Base-by-base conservation (phyloP, 208 protist species). In the Leishmania amazonensis region DNA sequence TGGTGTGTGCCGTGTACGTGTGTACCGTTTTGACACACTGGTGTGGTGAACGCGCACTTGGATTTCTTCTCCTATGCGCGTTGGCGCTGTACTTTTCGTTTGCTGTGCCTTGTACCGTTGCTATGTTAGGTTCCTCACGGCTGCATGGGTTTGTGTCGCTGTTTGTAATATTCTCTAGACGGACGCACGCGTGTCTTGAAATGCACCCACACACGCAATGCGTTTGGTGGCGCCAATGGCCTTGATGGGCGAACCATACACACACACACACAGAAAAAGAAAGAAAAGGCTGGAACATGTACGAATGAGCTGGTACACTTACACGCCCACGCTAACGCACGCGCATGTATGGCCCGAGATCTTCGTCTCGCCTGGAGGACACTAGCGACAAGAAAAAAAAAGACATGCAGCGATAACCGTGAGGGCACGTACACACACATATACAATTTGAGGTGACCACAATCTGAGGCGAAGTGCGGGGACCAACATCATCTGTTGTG, bases 1-100 rank as follows among this genome's bases (percentile, higher is more conserved):
- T 3, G 57, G 75, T 79, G 28, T 79, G 42, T 79, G 47, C 31
- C 11, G 54, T 71, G 76, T 79, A 17, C 42, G 58, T 15, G 64
- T 24, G n/a, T 35, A 7, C 13, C 3, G 24, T 5, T 11, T 2
- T 45, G 65, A 21, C 65, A 67, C 60, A 67, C n/a, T 38, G 60
- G n/a, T 40, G 60, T 67, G 7, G 28, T 31, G 60, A 31, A 21
- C 7, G 7, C 21, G 67, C 19, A 47, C 17, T 40, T 45, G 31
- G 67, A 47, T n/a, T 15, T 35, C 24, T 57, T 49, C 38, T 54
- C 1, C 42, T 62, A 21, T 49, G 53, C 5, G 49, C 47, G 21
- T 31, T 42, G 21, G 35, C 35, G 40, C 31, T 17, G 47, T 57
- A 54, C 64, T 67, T 62, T 78, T 60, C 19, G 6, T 24, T 78